These are phyloP conservation scores for Westerdykella ornata DNA, from an alignment of 2,329 filamentous ascomycete genomes.

Conservation along the genomic window DNA sequence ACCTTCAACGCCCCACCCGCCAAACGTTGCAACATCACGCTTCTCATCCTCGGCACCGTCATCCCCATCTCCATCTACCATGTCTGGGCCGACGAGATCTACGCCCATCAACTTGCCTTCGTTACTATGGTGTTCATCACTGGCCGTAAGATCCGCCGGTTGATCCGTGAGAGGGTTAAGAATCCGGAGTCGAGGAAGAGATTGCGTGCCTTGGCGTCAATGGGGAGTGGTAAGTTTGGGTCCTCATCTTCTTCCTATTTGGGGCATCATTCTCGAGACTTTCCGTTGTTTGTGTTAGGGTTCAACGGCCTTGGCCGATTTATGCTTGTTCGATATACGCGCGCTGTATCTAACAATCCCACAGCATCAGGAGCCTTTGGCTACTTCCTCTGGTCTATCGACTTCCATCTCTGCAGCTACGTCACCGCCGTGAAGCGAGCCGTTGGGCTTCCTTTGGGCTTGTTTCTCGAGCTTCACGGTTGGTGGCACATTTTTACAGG, in stretches of 20 bases:
- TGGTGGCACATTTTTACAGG: constrained; percentile 58
- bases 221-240: constrained; percentile 21
- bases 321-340: background rate
- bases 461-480: constrained; percentile 54
- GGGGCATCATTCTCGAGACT: background rate
- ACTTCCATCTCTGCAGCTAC: constrained; percentile 47
- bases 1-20: constrained; percentile 33
- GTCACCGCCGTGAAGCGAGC: constrained; percentile 42
- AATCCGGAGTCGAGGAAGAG: constrained; percentile 17
- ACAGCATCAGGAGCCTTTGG: constrained; percentile 45
- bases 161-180: constrained; percentile 25
- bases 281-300: background rate
- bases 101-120: constrained; percentile 35
- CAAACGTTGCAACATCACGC: constrained; percentile 20
- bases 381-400: constrained; percentile 53
- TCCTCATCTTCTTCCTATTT: background rate
- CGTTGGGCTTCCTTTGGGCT: constrained; percentile 51
- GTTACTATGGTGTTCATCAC: constrained; percentile 40
- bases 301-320: background rate
- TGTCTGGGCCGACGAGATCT: constrained; percentile 36
- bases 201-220: constrained; percentile 21
- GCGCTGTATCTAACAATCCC: constrained; percentile 25
- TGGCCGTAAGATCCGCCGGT: constrained; percentile 17
- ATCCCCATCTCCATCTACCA: constrained; percentile 34
- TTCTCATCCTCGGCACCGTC: constrained; percentile 23